Evolutionary conservation across 2,329 filamentous ascomycete species (phyloP).

Genomic region (Claviceps quebecensis): DNA sequence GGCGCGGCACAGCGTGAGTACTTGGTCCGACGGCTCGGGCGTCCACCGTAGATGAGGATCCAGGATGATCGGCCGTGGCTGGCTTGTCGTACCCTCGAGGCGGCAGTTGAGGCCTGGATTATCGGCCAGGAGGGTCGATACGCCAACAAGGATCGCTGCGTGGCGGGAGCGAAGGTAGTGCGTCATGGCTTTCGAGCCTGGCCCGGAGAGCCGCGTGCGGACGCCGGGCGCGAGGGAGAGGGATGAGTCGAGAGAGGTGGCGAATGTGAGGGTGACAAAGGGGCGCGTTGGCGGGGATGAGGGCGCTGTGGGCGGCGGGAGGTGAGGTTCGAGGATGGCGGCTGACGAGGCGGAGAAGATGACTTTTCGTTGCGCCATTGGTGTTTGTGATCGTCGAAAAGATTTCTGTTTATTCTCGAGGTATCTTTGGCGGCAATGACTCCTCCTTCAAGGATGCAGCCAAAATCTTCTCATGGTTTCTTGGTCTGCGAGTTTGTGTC

Average conservation of each 20-base stretch:
- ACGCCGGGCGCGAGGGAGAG: slow-evolving; percentile 63
- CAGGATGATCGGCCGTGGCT: slow-evolving; percentile 70
- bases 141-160: slow-evolving; percentile 73
- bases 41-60: slow-evolving; percentile 69
- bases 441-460: no score
- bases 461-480: no score
- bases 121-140: slow-evolving; percentile 71
- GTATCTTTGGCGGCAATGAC: not conserved
- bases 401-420: not conserved
- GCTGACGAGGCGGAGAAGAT: slow-evolving; percentile 19
- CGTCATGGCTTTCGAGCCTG: slow-evolving; percentile 79
- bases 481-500: no score
- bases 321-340: slow-evolving; percentile 18
- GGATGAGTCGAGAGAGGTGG: slow-evolving; percentile 74
- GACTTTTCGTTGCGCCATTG: slow-evolving; percentile 21
- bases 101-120: slow-evolving; percentile 78
- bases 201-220: slow-evolving; percentile 73
- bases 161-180: slow-evolving; percentile 76
- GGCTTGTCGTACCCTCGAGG: slow-evolving; percentile 44
- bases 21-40: slow-evolving; percentile 43
- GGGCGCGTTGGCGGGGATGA: slow-evolving; percentile 13
- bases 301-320: slow-evolving; percentile 13
- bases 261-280: slow-evolving; percentile 74
- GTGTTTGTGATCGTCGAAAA: not conserved
- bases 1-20: slow-evolving; percentile 48